These are phyloP conservation scores for Penicillium sp. DNA, from an alignment of 2,329 filamentous ascomycete species.

Conservation along the genomic window DNA sequence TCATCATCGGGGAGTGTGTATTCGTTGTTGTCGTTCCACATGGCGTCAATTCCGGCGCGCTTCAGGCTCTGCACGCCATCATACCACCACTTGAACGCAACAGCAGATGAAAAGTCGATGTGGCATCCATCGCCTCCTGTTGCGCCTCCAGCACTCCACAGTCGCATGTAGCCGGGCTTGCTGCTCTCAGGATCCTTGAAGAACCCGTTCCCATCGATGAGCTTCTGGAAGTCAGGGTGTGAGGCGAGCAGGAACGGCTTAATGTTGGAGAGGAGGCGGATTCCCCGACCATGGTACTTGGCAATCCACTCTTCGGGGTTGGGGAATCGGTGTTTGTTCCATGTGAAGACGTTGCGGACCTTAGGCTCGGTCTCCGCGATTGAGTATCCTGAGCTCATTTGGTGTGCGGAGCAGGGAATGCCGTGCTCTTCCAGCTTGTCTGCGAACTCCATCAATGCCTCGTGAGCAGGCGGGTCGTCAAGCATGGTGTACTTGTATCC, in stretches of 20 bases:
- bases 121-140: slow-evolving; percentile 62
- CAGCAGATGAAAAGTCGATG: slow-evolving; percentile 62
- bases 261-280: slow-evolving; percentile 61
- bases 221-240: slow-evolving; percentile 57
- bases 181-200: slow-evolving; percentile 53
- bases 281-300: slow-evolving; percentile 53
- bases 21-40: slow-evolving; percentile 76
- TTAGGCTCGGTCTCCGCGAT: slow-evolving; percentile 59
- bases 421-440: slow-evolving; percentile 54
- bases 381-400: slow-evolving; percentile 65
- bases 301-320: slow-evolving; percentile 57
- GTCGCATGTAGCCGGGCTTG: slow-evolving; percentile 50
- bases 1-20: slow-evolving; percentile 59
- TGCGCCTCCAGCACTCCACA: slow-evolving; percentile 65
- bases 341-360: slow-evolving; percentile 62
- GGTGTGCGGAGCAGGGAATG: slow-evolving; percentile 62
- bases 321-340: slow-evolving; percentile 63
- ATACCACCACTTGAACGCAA: slow-evolving; percentile 64
- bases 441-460: slow-evolving; percentile 54
- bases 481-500: slow-evolving; percentile 55
- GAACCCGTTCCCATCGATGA: slow-evolving; percentile 52
- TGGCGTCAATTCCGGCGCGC: slow-evolving; percentile 58
- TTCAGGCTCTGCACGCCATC: slow-evolving; percentile 56
- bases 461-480: slow-evolving; percentile 47
- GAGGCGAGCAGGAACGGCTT: slow-evolving; percentile 62